Evolutionary conservation across 1,284 basidiomycete genomes (phyloP), one percentile per base, ranked within the genome.

Genomic region (Naganishia sp.): DNA sequence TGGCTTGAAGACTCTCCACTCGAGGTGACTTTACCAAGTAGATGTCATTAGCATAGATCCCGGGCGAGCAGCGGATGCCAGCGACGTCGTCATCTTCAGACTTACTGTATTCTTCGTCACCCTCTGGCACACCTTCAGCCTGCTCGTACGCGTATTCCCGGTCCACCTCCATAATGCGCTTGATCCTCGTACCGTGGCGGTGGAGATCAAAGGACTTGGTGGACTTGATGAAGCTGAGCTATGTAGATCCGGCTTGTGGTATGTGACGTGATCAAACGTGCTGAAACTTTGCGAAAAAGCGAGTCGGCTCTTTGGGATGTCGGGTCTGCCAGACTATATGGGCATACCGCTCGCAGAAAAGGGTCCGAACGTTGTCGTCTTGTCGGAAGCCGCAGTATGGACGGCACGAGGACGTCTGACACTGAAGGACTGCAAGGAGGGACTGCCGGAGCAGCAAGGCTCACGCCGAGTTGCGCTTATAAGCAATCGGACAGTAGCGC

Each of bases 1-100:
- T 80, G 78, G 6, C 76, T 76, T 1, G 79, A 79, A 1, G 75
- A 77, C 6, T 75, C 78, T 63, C 76, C 76, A 21, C 78, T 79
- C 0, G 76, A 77, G 0, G 79, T 78, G 65, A 78, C 79, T 80
- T 54, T 11, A 42, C 18, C 21, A 9, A 39, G 36, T 7, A 39
- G 36, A 39, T 13, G 10, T 7, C 36, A 13, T 39, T 7, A 39
- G 36, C 36, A 13, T 39, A 39, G 3, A 39, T 39, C 13, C 36
- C 7, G 13, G 36, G 36, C 28, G 36, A 2, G 36, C 36, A 39
- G 36, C 4, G 36, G 36, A 39, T 39, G 36, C 36, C 6, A 7
- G 13, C 4, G 13, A 39, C 13, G 36, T 10, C 36, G 13, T 39
- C 28, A 28, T 39, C 6, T 39, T 39, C 36, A 55, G 21, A 52